phyloP scores from a whole-genome alignment of 169 alveolate genomes.

The Babesia bigemina region DNA sequence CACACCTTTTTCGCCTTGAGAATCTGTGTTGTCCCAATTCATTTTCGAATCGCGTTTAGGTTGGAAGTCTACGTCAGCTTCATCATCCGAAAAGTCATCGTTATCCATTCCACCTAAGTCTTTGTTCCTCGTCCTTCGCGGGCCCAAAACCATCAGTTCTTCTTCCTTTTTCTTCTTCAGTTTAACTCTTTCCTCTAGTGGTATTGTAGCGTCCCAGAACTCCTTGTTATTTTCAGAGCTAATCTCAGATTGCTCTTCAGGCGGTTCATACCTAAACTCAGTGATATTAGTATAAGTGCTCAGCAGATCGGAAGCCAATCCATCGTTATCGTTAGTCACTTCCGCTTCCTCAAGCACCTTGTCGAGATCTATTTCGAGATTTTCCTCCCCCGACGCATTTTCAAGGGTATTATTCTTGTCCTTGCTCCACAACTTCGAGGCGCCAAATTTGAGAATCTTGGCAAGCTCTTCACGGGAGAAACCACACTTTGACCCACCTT shows the following conservation, averaged over 20 bases:
- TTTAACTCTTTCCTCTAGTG: slow-evolving; percentile 86
- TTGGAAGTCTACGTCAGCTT: slow-evolving; percentile 68
- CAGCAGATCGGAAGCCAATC: slow-evolving; percentile 86
- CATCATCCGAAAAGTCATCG: slow-evolving; percentile 69
- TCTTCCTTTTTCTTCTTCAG: slow-evolving; percentile 79
- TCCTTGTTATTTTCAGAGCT: slow-evolving; percentile 84
- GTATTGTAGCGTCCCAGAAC: slow-evolving; percentile 88
- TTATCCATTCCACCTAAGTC: slow-evolving; percentile 62
- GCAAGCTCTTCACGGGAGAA: slow-evolving; percentile 89
- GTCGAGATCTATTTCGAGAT: slow-evolving; percentile 84
- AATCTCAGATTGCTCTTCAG: slow-evolving; percentile 72
- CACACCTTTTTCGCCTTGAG: slow-evolving; percentile 43
- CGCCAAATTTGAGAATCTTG: slow-evolving; percentile 88
- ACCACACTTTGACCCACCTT: slow-evolving; percentile 72
- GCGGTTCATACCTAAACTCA: slow-evolving; percentile 90
- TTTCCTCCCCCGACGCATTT: slow-evolving; percentile 33
- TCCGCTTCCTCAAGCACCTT: slow-evolving; percentile 89
- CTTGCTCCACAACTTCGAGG: slow-evolving; percentile 85
- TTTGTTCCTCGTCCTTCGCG: slow-evolving; percentile 84
- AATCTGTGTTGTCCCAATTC: slow-evolving; percentile 8
- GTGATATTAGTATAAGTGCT: slow-evolving; percentile 87
- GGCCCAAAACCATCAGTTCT: slow-evolving; percentile 84
- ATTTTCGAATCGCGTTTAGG: slow-evolving; percentile 36
- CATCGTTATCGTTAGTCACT: slow-evolving; percentile 78
- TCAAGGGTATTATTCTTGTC: slow-evolving; percentile 42